Percentiles rank a stretch among this genome's conserved stretches.
Evolutionary conservation across 257 asterid genomes (phyloP).

Genomic region (Solanum bulbocastanum): DNA sequence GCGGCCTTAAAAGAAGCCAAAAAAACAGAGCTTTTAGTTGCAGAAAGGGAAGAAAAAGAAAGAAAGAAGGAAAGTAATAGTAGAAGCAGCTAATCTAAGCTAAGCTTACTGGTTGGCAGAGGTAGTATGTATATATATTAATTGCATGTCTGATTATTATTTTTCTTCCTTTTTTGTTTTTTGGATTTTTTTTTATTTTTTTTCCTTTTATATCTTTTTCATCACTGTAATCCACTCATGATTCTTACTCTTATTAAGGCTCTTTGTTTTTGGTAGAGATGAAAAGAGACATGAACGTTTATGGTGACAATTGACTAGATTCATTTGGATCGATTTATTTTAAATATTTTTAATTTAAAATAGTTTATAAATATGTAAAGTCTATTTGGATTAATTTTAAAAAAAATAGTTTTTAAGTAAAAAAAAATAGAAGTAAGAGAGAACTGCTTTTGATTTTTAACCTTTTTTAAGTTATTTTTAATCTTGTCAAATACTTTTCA

Average conservation of each 20-base stretch:
- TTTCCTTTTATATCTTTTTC: not conserved
- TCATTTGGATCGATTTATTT: too few relatives aligned
- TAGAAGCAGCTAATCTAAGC: not conserved
- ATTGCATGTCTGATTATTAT: not conserved
- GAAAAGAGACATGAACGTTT: slow-evolving; percentile 7
- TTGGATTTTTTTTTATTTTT: slow-evolving; percentile 1
- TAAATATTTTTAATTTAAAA: too few relatives aligned
- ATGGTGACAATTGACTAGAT: slow-evolving; percentile 1
- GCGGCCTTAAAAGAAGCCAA: slow-evolving; percentile 27
- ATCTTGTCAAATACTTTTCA: too few relatives aligned
- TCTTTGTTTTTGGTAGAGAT: not conserved
- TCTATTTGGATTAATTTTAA: too few relatives aligned
- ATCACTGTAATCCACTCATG: slow-evolving; percentile 26
- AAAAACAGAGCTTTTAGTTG: not conserved
- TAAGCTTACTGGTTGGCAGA: not conserved
- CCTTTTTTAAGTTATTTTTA: too few relatives aligned
- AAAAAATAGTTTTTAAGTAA: too few relatives aligned
- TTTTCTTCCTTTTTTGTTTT: not conserved
- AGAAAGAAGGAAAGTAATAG: not conserved
- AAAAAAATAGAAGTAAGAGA: too few relatives aligned
- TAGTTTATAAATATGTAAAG: too few relatives aligned
- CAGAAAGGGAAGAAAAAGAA: not conserved
- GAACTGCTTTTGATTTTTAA: too few relatives aligned
- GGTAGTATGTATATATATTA: not conserved
- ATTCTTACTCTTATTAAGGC: slow-evolving; percentile 10